phyloP scores from a whole-genome alignment of 129 eudicot species.

The Chrysanthemum lavandulifolium region DNA sequence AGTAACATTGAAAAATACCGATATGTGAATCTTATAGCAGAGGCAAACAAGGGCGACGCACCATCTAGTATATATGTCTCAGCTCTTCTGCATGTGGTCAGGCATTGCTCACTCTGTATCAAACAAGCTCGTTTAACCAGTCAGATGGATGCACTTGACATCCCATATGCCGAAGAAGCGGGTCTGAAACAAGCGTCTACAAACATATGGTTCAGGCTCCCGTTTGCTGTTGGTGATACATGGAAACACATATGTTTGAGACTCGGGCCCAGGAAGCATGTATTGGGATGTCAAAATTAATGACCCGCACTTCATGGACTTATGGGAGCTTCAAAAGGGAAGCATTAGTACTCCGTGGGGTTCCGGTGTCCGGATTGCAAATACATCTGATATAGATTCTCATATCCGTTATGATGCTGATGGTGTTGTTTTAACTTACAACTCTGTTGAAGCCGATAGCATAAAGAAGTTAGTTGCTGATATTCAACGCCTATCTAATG shows the following conservation, averaged over 20 bases:
- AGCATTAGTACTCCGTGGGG: constrained; percentile 77
- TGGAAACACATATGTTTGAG: constrained; percentile 87
- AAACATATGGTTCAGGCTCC: constrained; percentile 87
- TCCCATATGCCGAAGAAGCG: constrained; percentile 88
- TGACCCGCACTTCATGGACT: constrained; percentile 85
- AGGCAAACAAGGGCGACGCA: constrained; percentile 86
- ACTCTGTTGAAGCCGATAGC: constrained; percentile 88
- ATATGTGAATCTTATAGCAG: constrained; percentile 73
- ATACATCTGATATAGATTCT: constrained; percentile 84
- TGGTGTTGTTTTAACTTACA: constrained; percentile 89
- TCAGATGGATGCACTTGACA: constrained; percentile 93
- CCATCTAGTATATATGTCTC: constrained; percentile 75
- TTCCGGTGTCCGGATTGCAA: constrained; percentile 80
- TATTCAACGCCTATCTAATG: constrained; percentile 85
- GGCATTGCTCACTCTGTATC: constrained; percentile 89
- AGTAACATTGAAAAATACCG: constrained; percentile 47
- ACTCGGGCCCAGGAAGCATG: constrained; percentile 93
- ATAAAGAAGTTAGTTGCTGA: constrained; percentile 87
- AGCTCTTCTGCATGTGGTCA: constrained; percentile 81
- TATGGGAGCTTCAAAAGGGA: constrained; percentile 97
- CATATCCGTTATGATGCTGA: constrained; percentile 90
- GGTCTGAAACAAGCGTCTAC: constrained; percentile 72
- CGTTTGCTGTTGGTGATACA: constrained; percentile 69
- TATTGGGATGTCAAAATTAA: constrained; percentile 94
- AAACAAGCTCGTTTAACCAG: constrained; percentile 92